These are phyloP conservation scores for Talinum fruticosum DNA, from an alignment of 148 eudicot genomes.

Conservation along the genomic window DNA sequence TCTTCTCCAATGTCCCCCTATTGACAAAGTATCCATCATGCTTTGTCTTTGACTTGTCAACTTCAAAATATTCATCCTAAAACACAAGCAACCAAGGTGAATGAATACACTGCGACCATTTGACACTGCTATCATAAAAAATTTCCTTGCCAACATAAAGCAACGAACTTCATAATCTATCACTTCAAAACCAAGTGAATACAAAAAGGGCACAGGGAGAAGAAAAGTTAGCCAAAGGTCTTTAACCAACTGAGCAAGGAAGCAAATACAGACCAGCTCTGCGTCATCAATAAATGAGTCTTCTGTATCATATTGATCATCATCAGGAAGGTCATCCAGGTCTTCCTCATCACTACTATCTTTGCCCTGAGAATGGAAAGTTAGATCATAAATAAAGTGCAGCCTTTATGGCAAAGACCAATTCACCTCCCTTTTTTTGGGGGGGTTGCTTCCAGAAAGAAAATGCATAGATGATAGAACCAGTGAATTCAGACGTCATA, in stretches of 20 bases:
- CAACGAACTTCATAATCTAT: not conserved
- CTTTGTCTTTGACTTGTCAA: conserved; percentile 90
- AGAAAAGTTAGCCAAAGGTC: conserved; percentile 4
- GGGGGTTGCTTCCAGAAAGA: not conserved
- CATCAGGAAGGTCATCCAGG: conserved; percentile 79
- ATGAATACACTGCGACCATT: conserved; percentile 9
- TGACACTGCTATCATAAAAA: not conserved
- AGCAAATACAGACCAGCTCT: conserved; percentile 71
- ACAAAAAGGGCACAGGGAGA: not conserved
- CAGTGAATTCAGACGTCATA: not conserved
- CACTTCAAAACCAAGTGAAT: not conserved
- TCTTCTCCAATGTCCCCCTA: conserved; percentile 80
- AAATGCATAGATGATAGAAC: not conserved
- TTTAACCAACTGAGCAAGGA: not conserved
- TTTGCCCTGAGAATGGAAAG: conserved; percentile 53
- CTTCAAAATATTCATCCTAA: conserved; percentile 98
- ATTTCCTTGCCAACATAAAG: not conserved
- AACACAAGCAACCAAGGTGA: conserved; percentile 16
- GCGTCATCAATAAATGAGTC: conserved; percentile 98
- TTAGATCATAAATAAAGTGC: conserved; percentile 9
- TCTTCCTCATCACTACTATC: conserved; percentile 96
- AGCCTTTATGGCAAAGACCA: not conserved
- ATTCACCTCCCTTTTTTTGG: not conserved
- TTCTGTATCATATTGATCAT: conserved; percentile 97
- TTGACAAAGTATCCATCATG: conserved; percentile 99